These are phyloP conservation scores for Laetiporus sulphureus DNA, from an alignment of 1,284 basidiomycete genomes.

Conservation along the genomic window DNA sequence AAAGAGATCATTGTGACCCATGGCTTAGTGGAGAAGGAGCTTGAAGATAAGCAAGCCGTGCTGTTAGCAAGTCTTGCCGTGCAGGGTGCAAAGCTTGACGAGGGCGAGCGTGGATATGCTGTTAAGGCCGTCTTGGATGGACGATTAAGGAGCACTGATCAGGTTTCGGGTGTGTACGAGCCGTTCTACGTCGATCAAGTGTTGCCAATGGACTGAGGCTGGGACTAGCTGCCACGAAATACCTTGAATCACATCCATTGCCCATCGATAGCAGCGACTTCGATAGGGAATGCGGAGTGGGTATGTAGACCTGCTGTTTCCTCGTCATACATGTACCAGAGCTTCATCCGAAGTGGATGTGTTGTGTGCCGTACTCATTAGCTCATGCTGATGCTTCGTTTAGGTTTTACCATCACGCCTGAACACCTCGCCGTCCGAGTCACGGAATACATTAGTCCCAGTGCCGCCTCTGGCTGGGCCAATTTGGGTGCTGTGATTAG, in stretches of 20 bases:
- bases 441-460: constrained; percentile 52
- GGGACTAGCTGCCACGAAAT: constrained; percentile 71
- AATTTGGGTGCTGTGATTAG: constrained; percentile 67
- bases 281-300: constrained; percentile 81
- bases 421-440: constrained; percentile 64
- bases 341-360: background rate
- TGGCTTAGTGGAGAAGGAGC: constrained; percentile 37
- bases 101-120: constrained; percentile 60
- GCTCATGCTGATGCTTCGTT: no score
- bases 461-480: constrained; percentile 64
- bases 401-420: constrained; percentile 77
- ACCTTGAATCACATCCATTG: constrained; percentile 52
- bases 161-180: constrained; percentile 65
- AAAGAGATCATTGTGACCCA: constrained; percentile 65
- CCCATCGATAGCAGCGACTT: constrained; percentile 75
- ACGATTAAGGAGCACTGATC: constrained; percentile 78
- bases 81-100: constrained; percentile 52
- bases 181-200: no score
- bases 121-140: constrained; percentile 66
- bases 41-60: constrained; percentile 80
- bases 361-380: no score
- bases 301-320: constrained; percentile 42
- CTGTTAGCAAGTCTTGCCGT: constrained; percentile 69
- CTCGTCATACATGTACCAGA: background rate
- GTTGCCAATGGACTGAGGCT: constrained; percentile 1